A percentile compares a stretch with the other conserved stretches of the same genome.
Conservation (phyloP, 2,329 filamentous ascomycete genomes). For the Myriosclerotinia duriaeana region DNA sequence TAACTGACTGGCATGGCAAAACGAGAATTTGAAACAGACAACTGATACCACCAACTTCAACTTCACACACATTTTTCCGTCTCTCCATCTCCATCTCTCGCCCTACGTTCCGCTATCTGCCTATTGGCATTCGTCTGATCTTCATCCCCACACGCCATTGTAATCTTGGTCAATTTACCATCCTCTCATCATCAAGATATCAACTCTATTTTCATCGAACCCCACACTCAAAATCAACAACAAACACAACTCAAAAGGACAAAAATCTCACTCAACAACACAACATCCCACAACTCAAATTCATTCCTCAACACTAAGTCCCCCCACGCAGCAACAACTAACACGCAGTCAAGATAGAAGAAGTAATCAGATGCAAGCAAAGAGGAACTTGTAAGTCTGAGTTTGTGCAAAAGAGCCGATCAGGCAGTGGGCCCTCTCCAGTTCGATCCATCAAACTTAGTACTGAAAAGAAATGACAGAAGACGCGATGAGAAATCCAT, state of each 20-base stretch:
- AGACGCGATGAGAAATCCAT: constrained; percentile 6
- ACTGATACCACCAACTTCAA: not conserved
- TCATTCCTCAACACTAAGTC: not conserved
- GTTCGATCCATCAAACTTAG: not conserved
- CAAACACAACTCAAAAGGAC: not conserved
- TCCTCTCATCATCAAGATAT: not conserved
- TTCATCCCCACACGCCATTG: constrained; percentile 10
- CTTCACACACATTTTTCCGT: not conserved
- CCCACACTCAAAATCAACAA: constrained; percentile 16
- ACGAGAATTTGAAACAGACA: not conserved
- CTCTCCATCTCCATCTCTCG: not conserved
- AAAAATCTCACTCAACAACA: not conserved
- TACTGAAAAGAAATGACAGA: not conserved
- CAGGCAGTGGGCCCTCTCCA: not conserved
- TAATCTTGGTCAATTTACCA: constrained; percentile 10
- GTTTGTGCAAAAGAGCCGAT: not conserved
- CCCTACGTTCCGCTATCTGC: not conserved
- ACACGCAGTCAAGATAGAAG: constrained; percentile 20
- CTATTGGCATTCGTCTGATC: not conserved
- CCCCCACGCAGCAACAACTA: constrained; percentile 3
- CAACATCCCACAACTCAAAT: constrained; percentile 19
- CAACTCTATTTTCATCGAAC: not conserved
- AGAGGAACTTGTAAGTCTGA: constrained; percentile 8
- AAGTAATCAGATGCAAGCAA: constrained; percentile 17
- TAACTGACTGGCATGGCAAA: constrained; percentile 15